Conservation (phyloP, 202 grass and related monocot genomes). For the Brachypodium distachyon region DNA sequence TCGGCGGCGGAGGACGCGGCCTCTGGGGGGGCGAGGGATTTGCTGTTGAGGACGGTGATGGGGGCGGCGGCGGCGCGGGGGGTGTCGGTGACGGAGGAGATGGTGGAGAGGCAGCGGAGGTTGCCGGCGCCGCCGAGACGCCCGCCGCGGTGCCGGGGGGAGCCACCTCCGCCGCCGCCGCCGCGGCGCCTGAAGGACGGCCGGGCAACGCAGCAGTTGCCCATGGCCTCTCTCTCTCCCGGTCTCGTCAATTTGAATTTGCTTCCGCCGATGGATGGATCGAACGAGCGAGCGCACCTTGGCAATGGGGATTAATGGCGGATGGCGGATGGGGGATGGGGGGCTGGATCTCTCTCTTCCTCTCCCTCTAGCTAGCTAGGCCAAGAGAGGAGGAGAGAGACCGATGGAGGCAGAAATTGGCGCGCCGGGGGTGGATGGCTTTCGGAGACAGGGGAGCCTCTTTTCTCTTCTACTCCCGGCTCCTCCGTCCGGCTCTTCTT, state of each 20-base stretch:
- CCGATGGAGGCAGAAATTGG: constrained; percentile 24
- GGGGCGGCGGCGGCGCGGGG: not conserved
- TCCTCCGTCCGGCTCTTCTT: not conserved
- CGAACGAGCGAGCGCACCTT: not conserved
- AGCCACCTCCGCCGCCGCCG: not conserved
- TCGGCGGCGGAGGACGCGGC: not conserved
- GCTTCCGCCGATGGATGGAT: not conserved
- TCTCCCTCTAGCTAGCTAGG: constrained; percentile 20
- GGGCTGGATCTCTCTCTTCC: constrained; percentile 28
- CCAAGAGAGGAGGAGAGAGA: constrained; percentile 51
- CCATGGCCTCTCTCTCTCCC: constrained; percentile 20
- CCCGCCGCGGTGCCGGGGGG: constrained; percentile 1
- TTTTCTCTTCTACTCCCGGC: constrained; percentile 20
- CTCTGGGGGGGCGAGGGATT: too few species aligned
- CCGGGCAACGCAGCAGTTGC: constrained; percentile 44
- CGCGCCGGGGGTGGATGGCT: not conserved
- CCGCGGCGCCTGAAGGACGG: constrained; percentile 17
- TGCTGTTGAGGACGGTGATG: too few species aligned
- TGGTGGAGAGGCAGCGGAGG: constrained; percentile 18
- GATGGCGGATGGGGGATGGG: not conserved
- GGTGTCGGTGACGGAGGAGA: constrained; percentile 16
- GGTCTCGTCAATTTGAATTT: too few species aligned
- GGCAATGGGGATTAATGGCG: not conserved
- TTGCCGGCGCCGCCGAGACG: constrained; percentile 33
- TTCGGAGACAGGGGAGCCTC: constrained; percentile 6